A percentile compares a stretch with the other conserved stretches of the same genome.
phyloP scores from a whole-genome alignment of 139 green algal genomes.

The Tetradesmus lagerheimii region DNA sequence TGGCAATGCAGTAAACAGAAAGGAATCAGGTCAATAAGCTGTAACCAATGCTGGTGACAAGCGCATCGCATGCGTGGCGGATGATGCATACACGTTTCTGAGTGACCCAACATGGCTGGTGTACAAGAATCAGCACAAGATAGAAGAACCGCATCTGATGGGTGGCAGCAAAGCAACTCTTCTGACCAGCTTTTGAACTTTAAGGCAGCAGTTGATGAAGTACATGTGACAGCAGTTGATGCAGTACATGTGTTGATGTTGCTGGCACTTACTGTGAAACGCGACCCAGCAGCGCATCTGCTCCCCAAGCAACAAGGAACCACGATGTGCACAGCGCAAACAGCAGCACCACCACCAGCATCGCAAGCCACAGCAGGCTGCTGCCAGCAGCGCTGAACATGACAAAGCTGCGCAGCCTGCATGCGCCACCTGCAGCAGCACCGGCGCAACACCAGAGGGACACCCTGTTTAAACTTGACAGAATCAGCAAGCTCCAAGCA shows the following conservation, averaged over 20 bases:
- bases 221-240: background rate
- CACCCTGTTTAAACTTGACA: background rate
- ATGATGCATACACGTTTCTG: no score
- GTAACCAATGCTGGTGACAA: no score
- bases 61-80: no score
- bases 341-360: slow-evolving; percentile 23
- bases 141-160: no score
- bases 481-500: no score
- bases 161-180: no score
- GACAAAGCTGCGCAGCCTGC: background rate
- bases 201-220: no score
- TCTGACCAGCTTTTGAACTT: no score
- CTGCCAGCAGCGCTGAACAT: background rate
- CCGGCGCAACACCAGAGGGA: background rate
- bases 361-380: slow-evolving; percentile 7
- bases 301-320: background rate
- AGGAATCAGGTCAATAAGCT: no score
- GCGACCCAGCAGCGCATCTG: background rate
- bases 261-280: background rate
- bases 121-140: no score
- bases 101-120: no score
- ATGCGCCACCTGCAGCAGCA: background rate
- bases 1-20: background rate
- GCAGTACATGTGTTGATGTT: background rate
- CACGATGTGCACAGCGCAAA: slow-evolving; percentile 13